Percentiles rank a stretch among this genome's conserved stretches.
Conservation (phyloP, 2,329 filamentous ascomycete species). For the Lecanoromycetidae sp. region DNA sequence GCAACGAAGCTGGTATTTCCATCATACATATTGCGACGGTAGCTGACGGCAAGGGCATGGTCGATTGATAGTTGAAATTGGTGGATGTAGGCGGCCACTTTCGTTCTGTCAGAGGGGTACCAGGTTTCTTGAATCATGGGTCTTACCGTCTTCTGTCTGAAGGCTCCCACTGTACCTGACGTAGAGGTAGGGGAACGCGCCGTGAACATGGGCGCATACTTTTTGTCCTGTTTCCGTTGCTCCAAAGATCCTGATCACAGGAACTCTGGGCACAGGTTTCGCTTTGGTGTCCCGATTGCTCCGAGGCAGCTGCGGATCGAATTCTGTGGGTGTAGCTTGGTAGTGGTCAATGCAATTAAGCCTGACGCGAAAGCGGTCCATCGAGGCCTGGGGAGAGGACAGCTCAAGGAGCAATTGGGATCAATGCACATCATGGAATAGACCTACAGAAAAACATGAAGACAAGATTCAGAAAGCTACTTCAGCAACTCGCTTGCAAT, state of each 20-base stretch:
- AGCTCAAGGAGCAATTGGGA: slow-evolving; percentile 1
- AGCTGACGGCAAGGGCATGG: slow-evolving; percentile 75
- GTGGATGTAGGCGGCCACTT: slow-evolving; percentile 65
- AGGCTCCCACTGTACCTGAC: slow-evolving; percentile 68
- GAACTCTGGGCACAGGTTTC: slow-evolving; percentile 58
- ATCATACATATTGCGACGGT: slow-evolving; percentile 61
- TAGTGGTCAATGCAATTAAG: slow-evolving; percentile 96
- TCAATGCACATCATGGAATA: slow-evolving; percentile 8
- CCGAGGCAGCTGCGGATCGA: slow-evolving; percentile 67
- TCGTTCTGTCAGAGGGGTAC: slow-evolving; percentile 18
- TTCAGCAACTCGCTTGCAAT: not conserved
- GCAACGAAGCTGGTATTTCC: slow-evolving; percentile 66
- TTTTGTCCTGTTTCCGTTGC: slow-evolving; percentile 91
- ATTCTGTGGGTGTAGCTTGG: slow-evolving; percentile 62
- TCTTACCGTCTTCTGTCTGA: slow-evolving; percentile 53
- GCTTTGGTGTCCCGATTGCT: slow-evolving; percentile 49
- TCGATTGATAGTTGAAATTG: slow-evolving; percentile 78
- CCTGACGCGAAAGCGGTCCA: slow-evolving; percentile 76
- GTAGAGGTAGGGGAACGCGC: slow-evolving; percentile 91
- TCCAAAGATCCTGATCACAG: slow-evolving; percentile 81
- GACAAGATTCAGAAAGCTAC: no score
- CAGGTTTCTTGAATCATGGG: not conserved
- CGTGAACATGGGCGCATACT: slow-evolving; percentile 90
- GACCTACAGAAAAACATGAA: not conserved
- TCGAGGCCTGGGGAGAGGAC: slow-evolving; percentile 21